Conservation (phyloP, 768 basidiomycete genomes). For the Suillus spraguei region DNA sequence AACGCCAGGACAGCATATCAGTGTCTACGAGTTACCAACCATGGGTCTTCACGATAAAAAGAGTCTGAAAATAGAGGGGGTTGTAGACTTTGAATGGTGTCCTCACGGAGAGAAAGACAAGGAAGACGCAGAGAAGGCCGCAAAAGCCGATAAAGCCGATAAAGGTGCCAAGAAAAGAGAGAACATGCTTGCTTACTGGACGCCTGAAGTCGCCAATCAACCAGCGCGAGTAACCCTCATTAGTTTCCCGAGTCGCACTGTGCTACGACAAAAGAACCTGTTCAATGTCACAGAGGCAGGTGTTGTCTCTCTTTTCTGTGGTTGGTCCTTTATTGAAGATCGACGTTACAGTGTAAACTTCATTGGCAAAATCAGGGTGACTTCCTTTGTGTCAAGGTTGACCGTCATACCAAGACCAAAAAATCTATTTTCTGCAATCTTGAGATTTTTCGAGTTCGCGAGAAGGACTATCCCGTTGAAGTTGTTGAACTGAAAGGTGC, state of each 20-base stretch:
- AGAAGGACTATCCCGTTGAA: conserved; percentile 97
- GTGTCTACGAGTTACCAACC: conserved; percentile 91
- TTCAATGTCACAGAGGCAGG: conserved; percentile 96
- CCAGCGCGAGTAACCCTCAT: conserved; percentile 96
- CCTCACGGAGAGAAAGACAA: conserved; percentile 89
- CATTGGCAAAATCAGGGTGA: conserved; percentile 99
- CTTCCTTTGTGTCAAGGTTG: conserved; percentile 98
- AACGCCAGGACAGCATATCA: conserved; percentile 91
- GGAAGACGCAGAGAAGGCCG: conserved; percentile 58
- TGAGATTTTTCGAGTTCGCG: conserved; percentile 95
- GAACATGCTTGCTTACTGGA: conserved; percentile 98
- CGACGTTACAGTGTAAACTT: conserved; percentile 77
- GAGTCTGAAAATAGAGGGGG: conserved; percentile 95
- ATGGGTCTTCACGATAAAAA: conserved; percentile 97
- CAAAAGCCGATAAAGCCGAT: conserved; percentile 39
- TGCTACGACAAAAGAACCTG: conserved; percentile 92
- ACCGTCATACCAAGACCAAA: conserved; percentile 97
- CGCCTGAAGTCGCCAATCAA: conserved; percentile 94
- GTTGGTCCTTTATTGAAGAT: conserved; percentile 10
- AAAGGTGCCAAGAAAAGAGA: conserved; percentile 73
- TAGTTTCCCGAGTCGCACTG: conserved; percentile 80
- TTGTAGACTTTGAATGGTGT: conserved; percentile 98
- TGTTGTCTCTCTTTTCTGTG: conserved; percentile 18
- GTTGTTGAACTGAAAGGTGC: conserved; percentile 95
- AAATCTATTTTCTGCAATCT: conserved; percentile 98